Conservation (phyloP, 345 rosid species). For the Corchorus capsularis region DNA sequence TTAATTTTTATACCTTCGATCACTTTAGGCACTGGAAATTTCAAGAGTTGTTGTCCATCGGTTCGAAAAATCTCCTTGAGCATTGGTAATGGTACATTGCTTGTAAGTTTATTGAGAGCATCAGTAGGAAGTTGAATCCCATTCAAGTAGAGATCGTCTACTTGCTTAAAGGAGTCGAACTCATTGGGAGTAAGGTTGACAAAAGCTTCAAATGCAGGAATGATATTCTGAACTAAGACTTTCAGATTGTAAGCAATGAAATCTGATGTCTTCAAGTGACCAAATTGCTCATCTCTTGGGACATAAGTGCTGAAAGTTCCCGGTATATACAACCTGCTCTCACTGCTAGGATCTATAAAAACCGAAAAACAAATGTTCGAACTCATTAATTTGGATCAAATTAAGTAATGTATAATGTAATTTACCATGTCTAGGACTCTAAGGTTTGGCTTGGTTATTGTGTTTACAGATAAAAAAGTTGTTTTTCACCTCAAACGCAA, state of each 20-base stretch:
- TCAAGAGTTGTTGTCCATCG: conserved; percentile 2
- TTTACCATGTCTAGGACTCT: no score
- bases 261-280: conserved; percentile 51
- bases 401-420: neutral
- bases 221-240: conserved; percentile 49
- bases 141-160: conserved; percentile 54
- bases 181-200: conserved; percentile 48
- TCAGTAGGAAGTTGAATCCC: conserved; percentile 52
- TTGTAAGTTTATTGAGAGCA: conserved; percentile 29
- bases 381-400: neutral
- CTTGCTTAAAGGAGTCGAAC: conserved; percentile 61
- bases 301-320: conserved; percentile 57
- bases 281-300: conserved; percentile 84
- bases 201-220: conserved; percentile 53
- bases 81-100: conserved; percentile 46
- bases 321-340: conserved; percentile 38
- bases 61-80: conserved; percentile 54
- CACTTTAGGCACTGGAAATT: conserved; percentile 5
- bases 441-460: no score
- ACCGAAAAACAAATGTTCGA: neutral
- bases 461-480: no score
- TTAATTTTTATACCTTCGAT: neutral
- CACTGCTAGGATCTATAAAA: neutral
- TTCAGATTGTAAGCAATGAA: conserved; percentile 49
- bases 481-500: no score